phyloP scores from a whole-genome alignment of 345 rosid genomes.

The Brassica cretica region DNA sequence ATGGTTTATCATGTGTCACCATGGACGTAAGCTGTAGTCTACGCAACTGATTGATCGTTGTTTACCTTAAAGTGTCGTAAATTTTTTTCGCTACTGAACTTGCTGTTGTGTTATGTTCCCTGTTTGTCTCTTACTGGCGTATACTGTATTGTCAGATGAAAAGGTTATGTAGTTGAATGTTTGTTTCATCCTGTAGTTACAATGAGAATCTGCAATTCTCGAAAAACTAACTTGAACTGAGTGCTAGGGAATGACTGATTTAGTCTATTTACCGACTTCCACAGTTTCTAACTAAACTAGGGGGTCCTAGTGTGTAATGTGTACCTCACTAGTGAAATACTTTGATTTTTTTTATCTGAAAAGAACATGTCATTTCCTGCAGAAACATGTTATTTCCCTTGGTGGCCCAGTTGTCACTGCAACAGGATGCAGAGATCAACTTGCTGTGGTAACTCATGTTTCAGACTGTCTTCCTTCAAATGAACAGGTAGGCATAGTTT shows the following conservation, averaged over 20 bases:
- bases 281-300: neutral
- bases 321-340: neutral
- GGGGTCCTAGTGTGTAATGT: neutral
- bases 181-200: neutral
- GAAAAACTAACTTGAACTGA: neutral
- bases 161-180: neutral
- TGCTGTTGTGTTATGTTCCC: neutral
- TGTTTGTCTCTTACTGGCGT: neutral
- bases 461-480: constrained; percentile 78
- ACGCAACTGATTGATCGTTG: constrained; percentile 8
- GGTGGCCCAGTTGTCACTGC: constrained; percentile 87
- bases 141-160: constrained; percentile 5
- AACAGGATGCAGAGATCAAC: constrained; percentile 76
- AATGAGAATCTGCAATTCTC: constrained; percentile 3
- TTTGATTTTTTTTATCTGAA: constrained; percentile 10
- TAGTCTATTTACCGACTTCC: neutral
- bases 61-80: neutral
- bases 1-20: neutral
- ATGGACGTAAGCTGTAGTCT: constrained; percentile 9
- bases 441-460: constrained; percentile 78
- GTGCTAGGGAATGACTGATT: neutral
- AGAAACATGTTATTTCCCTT: constrained; percentile 83
- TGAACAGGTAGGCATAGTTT: constrained; percentile 62
- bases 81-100: constrained; percentile 6
- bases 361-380: constrained; percentile 34